A percentile compares a stretch with the other conserved stretches of the same genome.
phyloP scores from a whole-genome alignment of 192 early-diverging fungal species.

The Diversispora epigaea region DNA sequence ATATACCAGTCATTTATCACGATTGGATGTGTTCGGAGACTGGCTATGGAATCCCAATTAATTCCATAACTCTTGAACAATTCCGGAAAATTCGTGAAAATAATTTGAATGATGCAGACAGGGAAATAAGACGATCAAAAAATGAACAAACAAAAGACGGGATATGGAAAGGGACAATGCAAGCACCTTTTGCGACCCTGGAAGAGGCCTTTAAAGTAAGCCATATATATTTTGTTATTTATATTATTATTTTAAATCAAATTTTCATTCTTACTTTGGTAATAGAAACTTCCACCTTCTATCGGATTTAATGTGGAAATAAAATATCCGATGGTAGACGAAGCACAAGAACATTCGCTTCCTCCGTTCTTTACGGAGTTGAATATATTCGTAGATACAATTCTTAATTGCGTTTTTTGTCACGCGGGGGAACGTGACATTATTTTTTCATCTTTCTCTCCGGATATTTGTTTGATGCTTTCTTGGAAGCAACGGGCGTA shows the following conservation, averaged over 20 bases:
- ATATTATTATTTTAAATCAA: background rate
- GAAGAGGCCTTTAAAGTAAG: constrained; percentile 68
- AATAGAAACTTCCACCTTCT: constrained; percentile 63
- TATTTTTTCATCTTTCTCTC: constrained; percentile 92
- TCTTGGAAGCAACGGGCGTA: constrained; percentile 84
- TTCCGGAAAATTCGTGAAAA: constrained; percentile 39
- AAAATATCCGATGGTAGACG: constrained; percentile 93
- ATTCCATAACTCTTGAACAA: constrained; percentile 66
- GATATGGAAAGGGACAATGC: constrained; percentile 80
- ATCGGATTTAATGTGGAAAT: constrained; percentile 95
- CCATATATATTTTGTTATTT: background rate
- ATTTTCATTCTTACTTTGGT: background rate
- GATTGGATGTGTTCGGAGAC: constrained; percentile 85
- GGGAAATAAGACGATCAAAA: constrained; percentile 9
- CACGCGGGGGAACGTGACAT: constrained; percentile 61
- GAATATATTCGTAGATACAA: constrained; percentile 83
- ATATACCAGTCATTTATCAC: constrained; percentile 86
- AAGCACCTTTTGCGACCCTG: constrained; percentile 85
- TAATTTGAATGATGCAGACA: background rate
- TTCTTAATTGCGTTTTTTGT: constrained; percentile 75
- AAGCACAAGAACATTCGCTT: constrained; percentile 75
- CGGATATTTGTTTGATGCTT: constrained; percentile 80
- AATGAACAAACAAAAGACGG: constrained; percentile 58
- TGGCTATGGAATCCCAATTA: constrained; percentile 66
- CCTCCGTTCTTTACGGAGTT: constrained; percentile 67